Base-by-base conservation (phyloP, 2,329 filamentous ascomycete species). In the Pseudocercospora eumusae region DNA sequence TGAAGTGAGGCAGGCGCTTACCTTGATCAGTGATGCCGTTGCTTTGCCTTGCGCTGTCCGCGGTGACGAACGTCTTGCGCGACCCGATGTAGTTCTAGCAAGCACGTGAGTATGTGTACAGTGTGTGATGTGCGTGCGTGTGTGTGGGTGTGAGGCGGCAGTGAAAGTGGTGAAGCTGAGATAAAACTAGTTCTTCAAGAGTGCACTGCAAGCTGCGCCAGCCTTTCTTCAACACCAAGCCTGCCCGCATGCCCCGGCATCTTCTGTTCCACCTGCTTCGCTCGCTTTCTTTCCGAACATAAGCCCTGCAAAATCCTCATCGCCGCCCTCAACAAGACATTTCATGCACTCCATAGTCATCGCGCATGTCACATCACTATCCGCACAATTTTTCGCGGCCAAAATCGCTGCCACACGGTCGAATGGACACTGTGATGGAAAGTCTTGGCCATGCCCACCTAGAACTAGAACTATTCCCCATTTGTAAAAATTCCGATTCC, bases 361-460 rank as follows among this genome's bases (percentile, higher is more conserved):
- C 25, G 47, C 23, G 15, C 18, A 7, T 5, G 45, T 50, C 45
- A 50, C 11, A 23, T 2, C 13, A 13, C 21, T 15, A 8, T 23
- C 13, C 13, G 13, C 44, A 20, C 33, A 11, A 15, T 42, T 57
- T 42, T 9, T 27, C 20, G 47, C 18, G 42, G 7, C 33, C n/a
- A 56, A 42, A 49, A 2, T 21, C n/a, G 20, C 23, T 11, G 4
- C 11, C 18, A 11, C 5, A 28, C 44, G 25, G 23, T 52, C 20
- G 20, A 53, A 21, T 28, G 36, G 18, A 25, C 60, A 62, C 60
- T 62, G 42, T 59, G 40, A 62, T 62, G 60, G 56, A 40, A 20
- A 52, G 54, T 21, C 60, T 62, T 62, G 60, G 60, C 60, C n/a
- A 25, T 25, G 21, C 1, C 25, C 25, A 52, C 47, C 25, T n/a